A percentile compares a stretch with the other conserved stretches of the same genome.
Conservation (phyloP, 148 eudicot genomes). For the Fagopyrum esculentum region DNA sequence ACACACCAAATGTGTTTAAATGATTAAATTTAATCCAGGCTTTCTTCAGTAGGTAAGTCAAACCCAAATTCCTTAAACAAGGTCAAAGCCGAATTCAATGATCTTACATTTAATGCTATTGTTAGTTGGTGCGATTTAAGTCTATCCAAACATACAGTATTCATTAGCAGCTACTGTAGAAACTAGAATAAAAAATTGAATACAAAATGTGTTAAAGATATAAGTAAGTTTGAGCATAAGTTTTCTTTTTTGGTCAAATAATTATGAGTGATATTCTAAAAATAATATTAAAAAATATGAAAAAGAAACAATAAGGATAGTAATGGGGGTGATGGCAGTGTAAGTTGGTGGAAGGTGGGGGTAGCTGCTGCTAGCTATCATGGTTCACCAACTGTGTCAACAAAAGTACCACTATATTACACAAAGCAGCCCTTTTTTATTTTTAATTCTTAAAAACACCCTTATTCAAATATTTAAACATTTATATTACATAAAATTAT, state of each 20-base stretch:
- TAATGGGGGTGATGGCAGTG: neutral
- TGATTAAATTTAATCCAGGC: neutral
- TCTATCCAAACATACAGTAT: neutral
- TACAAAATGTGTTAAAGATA: neutral
- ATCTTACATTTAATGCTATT: neutral
- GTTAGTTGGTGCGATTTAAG: neutral
- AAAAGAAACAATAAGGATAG: neutral
- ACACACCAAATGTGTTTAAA: too few species aligned
- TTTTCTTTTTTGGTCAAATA: too few species aligned
- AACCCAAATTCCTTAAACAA: neutral
- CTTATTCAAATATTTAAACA: too few species aligned
- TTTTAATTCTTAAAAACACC: too few species aligned
- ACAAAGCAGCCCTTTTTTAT: neutral
- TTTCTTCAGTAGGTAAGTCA: neutral
- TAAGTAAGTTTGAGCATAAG: neutral
- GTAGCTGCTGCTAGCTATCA: neutral
- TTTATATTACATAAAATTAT: neutral
- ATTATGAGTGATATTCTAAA: neutral
- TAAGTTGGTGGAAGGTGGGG: slow-evolving; percentile 2
- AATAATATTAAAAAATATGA: neutral
- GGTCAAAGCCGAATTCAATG: neutral
- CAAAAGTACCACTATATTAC: neutral
- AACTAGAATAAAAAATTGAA: neutral
- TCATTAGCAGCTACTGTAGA: neutral
- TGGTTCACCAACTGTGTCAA: neutral